These are phyloP conservation scores for Tephrocybe sp. DNA, from an alignment of 768 basidiomycete genomes.

Conservation along the genomic window DNA sequence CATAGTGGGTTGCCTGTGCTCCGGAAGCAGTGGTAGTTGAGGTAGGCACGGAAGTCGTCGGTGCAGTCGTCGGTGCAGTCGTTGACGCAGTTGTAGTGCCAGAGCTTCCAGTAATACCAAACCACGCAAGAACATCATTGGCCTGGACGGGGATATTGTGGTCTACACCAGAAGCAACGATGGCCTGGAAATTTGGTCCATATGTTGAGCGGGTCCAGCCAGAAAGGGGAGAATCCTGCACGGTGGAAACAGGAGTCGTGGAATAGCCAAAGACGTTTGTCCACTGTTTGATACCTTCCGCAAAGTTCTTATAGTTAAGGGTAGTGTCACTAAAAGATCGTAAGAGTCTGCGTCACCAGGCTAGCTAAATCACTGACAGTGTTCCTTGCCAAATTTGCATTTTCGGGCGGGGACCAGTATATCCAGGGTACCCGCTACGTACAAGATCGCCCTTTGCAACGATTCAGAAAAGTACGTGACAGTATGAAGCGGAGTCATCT, in stretches of 20 bases:
- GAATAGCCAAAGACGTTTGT: slow-evolving; percentile 51
- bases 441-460: slow-evolving; percentile 43
- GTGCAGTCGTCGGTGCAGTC: slow-evolving; percentile 16
- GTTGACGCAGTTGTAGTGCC: slow-evolving; percentile 15
- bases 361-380: slow-evolving; percentile 20
- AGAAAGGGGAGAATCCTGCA: slow-evolving; percentile 39
- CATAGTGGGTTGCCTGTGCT: slow-evolving; percentile 21
- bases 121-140: slow-evolving; percentile 45
- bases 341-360: not conserved
- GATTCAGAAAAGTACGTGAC: not conserved
- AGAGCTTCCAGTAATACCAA: slow-evolving; percentile 38
- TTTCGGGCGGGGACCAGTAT: slow-evolving; percentile 48
- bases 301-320: slow-evolving; percentile 49
- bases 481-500: slow-evolving; percentile 9
- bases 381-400: slow-evolving; percentile 60
- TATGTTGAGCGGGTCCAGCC: slow-evolving; percentile 50
- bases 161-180: slow-evolving; percentile 44
- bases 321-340: slow-evolving; percentile 43
- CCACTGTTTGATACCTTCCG: slow-evolving; percentile 55
- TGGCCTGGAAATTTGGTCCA: slow-evolving; percentile 51
- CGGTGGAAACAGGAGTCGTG: slow-evolving; percentile 36
- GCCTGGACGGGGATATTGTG: slow-evolving; percentile 55
- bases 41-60: slow-evolving; percentile 18
- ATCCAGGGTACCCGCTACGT: slow-evolving; percentile 49
- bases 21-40: slow-evolving; percentile 15